These are phyloP conservation scores for Daedalea quercina DNA, from an alignment of 768 basidiomycete species.

Conservation along the genomic window DNA sequence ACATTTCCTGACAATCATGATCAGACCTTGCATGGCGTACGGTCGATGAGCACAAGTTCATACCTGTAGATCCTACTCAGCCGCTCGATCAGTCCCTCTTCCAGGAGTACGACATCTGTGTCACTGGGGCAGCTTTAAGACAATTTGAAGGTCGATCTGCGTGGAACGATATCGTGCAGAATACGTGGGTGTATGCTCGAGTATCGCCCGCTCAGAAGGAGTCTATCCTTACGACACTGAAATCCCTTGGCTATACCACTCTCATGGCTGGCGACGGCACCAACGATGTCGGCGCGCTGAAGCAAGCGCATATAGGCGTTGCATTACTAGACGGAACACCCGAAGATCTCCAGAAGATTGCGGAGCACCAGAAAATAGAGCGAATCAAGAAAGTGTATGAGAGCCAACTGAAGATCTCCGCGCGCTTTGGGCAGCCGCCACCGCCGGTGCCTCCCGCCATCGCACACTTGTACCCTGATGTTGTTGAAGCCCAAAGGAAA, in stretches of 20 bases:
- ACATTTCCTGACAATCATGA: background rate
- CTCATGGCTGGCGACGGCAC: slow-evolving; percentile 99
- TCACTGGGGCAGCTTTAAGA: slow-evolving; percentile 91
- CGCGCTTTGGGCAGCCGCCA: slow-evolving; percentile 87
- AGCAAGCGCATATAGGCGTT: slow-evolving; percentile 96
- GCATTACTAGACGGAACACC: slow-evolving; percentile 86
- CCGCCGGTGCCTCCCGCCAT: slow-evolving; percentile 89
- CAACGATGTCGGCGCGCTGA: slow-evolving; percentile 97
- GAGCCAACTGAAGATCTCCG: slow-evolving; percentile 85
- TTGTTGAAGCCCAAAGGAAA: slow-evolving; percentile 82
- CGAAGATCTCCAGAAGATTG: slow-evolving; percentile 90
- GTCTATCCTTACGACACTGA: slow-evolving; percentile 85
- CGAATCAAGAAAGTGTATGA: slow-evolving; percentile 96
- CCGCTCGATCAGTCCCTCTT: slow-evolving; percentile 77
- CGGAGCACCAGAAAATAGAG: slow-evolving; percentile 85
- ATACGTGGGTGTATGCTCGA: slow-evolving; percentile 98
- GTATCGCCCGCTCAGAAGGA: slow-evolving; percentile 97
- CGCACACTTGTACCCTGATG: slow-evolving; percentile 82
- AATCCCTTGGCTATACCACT: slow-evolving; percentile 83
- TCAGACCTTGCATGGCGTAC: slow-evolving; percentile 88
- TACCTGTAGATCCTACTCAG: slow-evolving; percentile 74
- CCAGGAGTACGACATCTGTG: slow-evolving; percentile 88
- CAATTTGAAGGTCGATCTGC: slow-evolving; percentile 66
- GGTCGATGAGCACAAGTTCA: slow-evolving; percentile 86
- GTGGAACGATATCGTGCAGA: slow-evolving; percentile 83